Conservation (phyloP, 129 eudicot genomes). For the Chrysanthemum makinoi region DNA sequence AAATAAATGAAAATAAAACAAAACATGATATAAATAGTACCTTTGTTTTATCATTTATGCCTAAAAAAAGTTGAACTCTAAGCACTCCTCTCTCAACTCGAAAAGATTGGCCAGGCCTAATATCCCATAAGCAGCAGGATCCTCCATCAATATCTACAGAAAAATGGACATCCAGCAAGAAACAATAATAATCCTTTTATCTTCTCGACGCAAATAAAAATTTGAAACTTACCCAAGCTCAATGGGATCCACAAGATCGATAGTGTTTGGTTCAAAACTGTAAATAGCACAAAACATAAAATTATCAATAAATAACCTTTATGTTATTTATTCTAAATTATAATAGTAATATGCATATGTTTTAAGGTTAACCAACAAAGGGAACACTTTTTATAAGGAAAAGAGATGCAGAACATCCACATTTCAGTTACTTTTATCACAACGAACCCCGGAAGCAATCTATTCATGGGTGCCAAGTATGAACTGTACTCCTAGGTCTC, state of each 20-base stretch:
- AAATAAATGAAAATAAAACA: neutral
- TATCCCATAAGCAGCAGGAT: constrained; percentile 95
- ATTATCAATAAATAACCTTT: constrained; percentile 8
- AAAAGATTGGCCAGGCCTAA: constrained; percentile 91
- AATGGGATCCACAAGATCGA: constrained; percentile 83
- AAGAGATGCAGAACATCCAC: constrained; percentile 93
- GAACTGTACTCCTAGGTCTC: too few species aligned
- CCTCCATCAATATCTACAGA: constrained; percentile 87
- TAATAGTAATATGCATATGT: constrained; percentile 41
- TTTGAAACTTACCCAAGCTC: too few species aligned
- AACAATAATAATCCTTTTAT: neutral
- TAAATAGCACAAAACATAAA: constrained; percentile 16
- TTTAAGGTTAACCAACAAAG: constrained; percentile 77
- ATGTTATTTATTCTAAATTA: neutral
- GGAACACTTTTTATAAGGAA: constrained; percentile 88
- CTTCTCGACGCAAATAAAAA: constrained; percentile 17
- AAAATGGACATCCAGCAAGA: constrained; percentile 17
- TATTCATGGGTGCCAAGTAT: too few species aligned
- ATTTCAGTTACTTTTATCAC: constrained; percentile 84
- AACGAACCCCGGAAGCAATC: constrained; percentile 32
- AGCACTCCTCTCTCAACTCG: constrained; percentile 94
- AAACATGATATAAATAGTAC: constrained; percentile 28
- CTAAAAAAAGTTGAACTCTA: constrained; percentile 89
- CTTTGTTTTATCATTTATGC: constrained; percentile 93
- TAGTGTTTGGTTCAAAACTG: constrained; percentile 96